Percentiles rank a stretch among this genome's conserved stretches.
These are phyloP conservation scores for Fallopia convolvulus DNA, from an alignment of 148 eudicot species.

Conservation along the genomic window DNA sequence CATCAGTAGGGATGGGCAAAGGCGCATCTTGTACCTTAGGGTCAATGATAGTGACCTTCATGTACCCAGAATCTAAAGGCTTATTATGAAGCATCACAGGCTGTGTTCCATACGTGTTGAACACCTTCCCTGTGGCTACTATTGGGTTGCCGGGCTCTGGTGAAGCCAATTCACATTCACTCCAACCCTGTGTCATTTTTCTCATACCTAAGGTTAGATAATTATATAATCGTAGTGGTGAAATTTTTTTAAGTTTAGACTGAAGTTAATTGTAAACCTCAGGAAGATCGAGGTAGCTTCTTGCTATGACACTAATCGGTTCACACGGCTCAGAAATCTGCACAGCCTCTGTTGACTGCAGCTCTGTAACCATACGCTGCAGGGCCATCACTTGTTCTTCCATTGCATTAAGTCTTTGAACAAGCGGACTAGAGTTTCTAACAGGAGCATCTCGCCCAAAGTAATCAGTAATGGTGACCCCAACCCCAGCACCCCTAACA, in stretches of 20 bases:
- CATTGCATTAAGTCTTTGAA: not conserved
- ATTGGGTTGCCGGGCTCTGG: conserved; percentile 1
- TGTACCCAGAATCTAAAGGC: not conserved
- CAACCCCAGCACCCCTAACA: conserved; percentile 14
- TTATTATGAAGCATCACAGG: conserved; percentile 11
- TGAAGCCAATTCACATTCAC: not conserved
- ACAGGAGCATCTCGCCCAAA: not conserved
- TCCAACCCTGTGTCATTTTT: not conserved
- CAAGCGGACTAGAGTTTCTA: not conserved
- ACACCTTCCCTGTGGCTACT: conserved; percentile 10
- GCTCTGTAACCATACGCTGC: not conserved
- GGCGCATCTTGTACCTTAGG: conserved; percentile 8
- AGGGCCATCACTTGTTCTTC: not conserved
- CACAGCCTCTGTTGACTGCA: not conserved
- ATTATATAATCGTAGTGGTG: not conserved
- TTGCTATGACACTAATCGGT: not conserved
- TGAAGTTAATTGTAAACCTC: not conserved
- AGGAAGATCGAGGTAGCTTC: not conserved
- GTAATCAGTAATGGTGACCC: conserved; percentile 3
- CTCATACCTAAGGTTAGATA: not conserved
- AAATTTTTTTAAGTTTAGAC: not conserved
- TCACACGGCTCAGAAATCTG: not conserved
- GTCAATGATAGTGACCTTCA: conserved; percentile 8
- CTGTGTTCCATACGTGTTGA: not conserved
- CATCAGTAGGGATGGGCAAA: conserved; percentile 6